Conservation (phyloP, 164 flowering plant genomes). For the Vitis cinerea region DNA sequence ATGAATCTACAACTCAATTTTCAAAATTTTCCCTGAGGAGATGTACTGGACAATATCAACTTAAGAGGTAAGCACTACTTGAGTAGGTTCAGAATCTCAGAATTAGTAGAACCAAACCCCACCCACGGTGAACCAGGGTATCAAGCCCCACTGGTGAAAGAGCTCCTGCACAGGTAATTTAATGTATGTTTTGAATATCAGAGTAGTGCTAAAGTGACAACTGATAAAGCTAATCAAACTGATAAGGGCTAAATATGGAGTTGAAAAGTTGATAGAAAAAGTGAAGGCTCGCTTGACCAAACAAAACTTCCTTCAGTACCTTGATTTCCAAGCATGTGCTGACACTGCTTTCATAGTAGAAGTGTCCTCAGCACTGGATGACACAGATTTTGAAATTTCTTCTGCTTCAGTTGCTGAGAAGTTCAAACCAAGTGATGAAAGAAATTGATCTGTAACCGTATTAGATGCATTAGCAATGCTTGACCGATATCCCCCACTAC, state of each 20-base stretch:
- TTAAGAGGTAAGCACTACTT: too few species aligned
- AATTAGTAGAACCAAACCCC: too few species aligned
- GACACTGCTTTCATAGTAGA: slow-evolving; percentile 37
- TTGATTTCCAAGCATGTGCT: slow-evolving; percentile 58
- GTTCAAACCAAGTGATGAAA: slow-evolving; percentile 72
- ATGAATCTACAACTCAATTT: too few species aligned
- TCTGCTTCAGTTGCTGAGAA: slow-evolving; percentile 68
- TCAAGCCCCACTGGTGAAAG: too few species aligned
- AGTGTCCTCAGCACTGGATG: slow-evolving; percentile 49
- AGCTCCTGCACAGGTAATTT: too few species aligned
- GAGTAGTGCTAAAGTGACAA: too few species aligned
- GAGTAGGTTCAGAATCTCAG: too few species aligned
- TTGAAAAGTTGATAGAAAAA: not conserved
- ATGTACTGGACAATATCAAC: too few species aligned
- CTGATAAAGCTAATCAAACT: not conserved
- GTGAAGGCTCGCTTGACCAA: not conserved
- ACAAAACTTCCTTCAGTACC: slow-evolving; percentile 37
- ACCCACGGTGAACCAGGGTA: too few species aligned
- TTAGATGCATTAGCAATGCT: slow-evolving; percentile 45
- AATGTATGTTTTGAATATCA: too few species aligned
- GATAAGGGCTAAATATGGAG: not conserved
- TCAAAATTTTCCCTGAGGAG: too few species aligned
- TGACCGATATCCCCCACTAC: slow-evolving; percentile 70
- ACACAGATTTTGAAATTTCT: slow-evolving; percentile 67
- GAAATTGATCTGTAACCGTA: slow-evolving; percentile 62